A percentile compares a stretch with the other conserved stretches of the same genome.
phyloP scores from a whole-genome alignment of 1,284 basidiomycete species.

The Chiua sp. region DNA sequence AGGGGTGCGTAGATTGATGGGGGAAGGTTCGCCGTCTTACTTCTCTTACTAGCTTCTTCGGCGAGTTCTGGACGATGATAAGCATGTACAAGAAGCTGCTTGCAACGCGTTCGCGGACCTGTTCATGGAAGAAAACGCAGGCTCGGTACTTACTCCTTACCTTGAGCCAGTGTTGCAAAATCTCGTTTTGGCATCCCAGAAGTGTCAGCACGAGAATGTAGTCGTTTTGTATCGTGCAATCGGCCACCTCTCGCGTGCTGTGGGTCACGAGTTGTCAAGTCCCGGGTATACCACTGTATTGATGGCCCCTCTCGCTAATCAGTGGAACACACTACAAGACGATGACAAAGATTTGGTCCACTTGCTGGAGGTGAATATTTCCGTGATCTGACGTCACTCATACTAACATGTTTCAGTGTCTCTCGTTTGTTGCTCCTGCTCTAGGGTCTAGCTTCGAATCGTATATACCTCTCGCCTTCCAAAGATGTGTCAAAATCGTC shows the following conservation, averaged over 20 bases:
- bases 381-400: not conserved
- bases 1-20: conserved; percentile 69
- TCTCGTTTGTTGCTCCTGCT: conserved; percentile 97
- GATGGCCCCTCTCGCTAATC: conserved; percentile 93
- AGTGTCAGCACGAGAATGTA: conserved; percentile 99
- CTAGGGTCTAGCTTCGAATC: conserved; percentile 91
- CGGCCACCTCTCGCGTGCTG: conserved; percentile 96
- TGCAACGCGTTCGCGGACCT: conserved; percentile 99
- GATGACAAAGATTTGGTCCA: conserved; percentile 95
- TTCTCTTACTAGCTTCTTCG: conserved; percentile 45
- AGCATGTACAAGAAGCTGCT: conserved; percentile 98
- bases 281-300: conserved; percentile 91
- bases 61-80: conserved; percentile 96
- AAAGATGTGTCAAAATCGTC: conserved; percentile 90
- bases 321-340: conserved; percentile 91
- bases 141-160: conserved; percentile 87
- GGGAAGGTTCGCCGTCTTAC: conserved; percentile 14
- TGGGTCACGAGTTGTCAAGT: conserved; percentile 87
- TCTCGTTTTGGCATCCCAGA: conserved; percentile 94
- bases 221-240: conserved; percentile 98
- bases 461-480: conserved; percentile 92
- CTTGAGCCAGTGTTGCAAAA: conserved; percentile 95
- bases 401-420: conserved; percentile 65
- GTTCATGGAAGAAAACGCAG: conserved; percentile 95
- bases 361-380: conserved; percentile 78